These are phyloP conservation scores for Cryoendolithus antarcticus DNA, from an alignment of 2,329 filamentous ascomycete species.

Conservation along the genomic window DNA sequence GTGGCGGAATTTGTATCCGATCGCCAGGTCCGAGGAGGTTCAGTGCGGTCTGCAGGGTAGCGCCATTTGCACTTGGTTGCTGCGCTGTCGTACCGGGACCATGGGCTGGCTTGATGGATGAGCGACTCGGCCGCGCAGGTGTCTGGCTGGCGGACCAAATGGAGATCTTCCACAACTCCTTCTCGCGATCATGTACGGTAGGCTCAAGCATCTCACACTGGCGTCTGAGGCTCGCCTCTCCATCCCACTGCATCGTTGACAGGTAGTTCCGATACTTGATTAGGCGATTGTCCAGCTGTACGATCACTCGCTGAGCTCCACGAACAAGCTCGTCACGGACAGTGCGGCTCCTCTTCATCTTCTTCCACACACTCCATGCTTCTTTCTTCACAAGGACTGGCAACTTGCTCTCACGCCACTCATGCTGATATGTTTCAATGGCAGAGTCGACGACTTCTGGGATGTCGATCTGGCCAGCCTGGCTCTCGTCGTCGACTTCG, in stretches of 20 bases:
- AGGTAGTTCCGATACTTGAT: slow-evolving; percentile 44
- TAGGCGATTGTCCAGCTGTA: slow-evolving; percentile 40
- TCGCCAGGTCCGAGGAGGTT: slow-evolving; percentile 7
- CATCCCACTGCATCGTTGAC: slow-evolving; percentile 28
- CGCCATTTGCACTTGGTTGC: background rate
- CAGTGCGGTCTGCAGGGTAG: background rate
- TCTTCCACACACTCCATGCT: slow-evolving; percentile 51
- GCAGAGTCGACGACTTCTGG: slow-evolving; percentile 41
- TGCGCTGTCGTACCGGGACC: background rate
- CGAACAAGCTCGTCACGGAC: slow-evolving; percentile 32
- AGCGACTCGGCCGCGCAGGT: slow-evolving; percentile 10
- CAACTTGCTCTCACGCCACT: slow-evolving; percentile 49
- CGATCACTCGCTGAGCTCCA: slow-evolving; percentile 31
- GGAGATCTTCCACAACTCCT: slow-evolving; percentile 35
- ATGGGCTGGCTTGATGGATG: background rate
- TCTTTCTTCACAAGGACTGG: slow-evolving; percentile 43
- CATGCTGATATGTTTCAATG: slow-evolving; percentile 37
- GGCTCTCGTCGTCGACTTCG: slow-evolving; percentile 38
- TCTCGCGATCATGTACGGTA: slow-evolving; percentile 50
- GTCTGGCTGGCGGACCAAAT: slow-evolving; percentile 24
- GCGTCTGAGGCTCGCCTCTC: slow-evolving; percentile 40
- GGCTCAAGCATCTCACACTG: slow-evolving; percentile 47
- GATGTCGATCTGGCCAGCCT: slow-evolving; percentile 33
- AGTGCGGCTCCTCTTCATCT: slow-evolving; percentile 35
- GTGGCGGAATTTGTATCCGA: slow-evolving; percentile 16